These are phyloP conservation scores for Catunica adiposa DNA, from an alignment of 2,329 filamentous ascomycete genomes.

Conservation along the genomic window DNA sequence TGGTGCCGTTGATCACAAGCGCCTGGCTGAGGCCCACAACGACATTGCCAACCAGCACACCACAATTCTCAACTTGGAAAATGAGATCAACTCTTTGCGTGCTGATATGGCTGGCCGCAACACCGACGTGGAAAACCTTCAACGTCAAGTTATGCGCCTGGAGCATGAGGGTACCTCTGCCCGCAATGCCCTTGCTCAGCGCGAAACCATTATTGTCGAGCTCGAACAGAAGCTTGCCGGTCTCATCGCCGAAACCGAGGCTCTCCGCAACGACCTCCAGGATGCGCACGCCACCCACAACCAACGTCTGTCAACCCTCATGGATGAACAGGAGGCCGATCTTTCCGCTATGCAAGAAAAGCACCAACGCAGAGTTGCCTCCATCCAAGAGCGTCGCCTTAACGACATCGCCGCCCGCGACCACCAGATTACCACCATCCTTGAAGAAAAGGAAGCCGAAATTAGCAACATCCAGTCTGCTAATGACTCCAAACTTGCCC, in stretches of 20 bases:
- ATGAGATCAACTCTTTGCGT: constrained; percentile 1
- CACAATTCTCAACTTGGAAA: background rate
- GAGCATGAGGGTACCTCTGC: constrained; percentile 18
- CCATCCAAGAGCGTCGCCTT: background rate
- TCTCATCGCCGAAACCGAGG: constrained; percentile 24
- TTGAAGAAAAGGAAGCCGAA: background rate
- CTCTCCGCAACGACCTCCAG: constrained; percentile 25
- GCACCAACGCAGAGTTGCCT: background rate
- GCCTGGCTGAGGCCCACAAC: constrained; percentile 23
- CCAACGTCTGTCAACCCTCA: constrained; percentile 18
- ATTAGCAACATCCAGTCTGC: background rate
- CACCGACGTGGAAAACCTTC: background rate
- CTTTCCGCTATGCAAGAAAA: background rate
- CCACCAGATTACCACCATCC: background rate
- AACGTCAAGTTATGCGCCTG: background rate
- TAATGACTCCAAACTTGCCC: background rate
- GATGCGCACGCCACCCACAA: constrained; percentile 23
- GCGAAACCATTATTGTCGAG: constrained; percentile 24
- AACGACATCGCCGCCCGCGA: background rate
- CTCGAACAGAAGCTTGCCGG: constrained; percentile 30
- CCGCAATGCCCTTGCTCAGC: constrained; percentile 22
- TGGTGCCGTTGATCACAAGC: constrained; percentile 30
- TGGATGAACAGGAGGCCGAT: constrained; percentile 4
- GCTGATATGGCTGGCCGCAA: background rate
- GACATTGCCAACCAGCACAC: constrained; percentile 20